Base-by-base conservation (phyloP, 2,329 filamentous ascomycete genomes). In the Fusarium sp. region DNA sequence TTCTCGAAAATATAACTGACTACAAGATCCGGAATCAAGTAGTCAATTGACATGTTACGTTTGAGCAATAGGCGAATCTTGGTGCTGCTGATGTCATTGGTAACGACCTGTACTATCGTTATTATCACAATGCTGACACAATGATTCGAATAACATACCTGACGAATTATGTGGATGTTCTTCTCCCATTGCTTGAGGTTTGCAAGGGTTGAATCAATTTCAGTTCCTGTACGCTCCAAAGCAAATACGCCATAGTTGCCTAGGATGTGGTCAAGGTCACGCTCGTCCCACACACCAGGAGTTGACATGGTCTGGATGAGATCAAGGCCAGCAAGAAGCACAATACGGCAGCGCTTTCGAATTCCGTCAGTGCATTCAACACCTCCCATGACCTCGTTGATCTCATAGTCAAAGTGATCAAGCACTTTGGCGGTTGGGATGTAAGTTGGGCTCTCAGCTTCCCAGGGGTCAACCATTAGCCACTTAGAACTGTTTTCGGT, bases 401-500 rank as follows among this genome's bases (percentile, higher is more conserved):
- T 93, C 81, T 98, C 94, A 79, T 95, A 85, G 74, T 97, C 91
- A 77, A 98, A 96, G 82, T 98, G 95, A 79, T 97, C 94, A 54
- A 98, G 86, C 44, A 97, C 95, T 76, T 92, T 89, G 42, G 95
- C 95, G 2, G 95, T 98, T 22, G 95, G 94, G 70, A 94, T 91
- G 80, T 97, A 98, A 12, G 74, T 93, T 88, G 78, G 91, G 89
- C 83, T 97, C 91, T 77, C 92, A 39, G 94, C 93, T 85, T 97
- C 95, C 92, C 93, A 97, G 0, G 93, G 91, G 80, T 97, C 94
- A 50, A 96, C 93, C 90, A 94, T 94, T 68, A 97, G 86, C 91
- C 80, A 82, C 58, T 93, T 95, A 76, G 90, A 90, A 56, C 93
- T 91, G 75, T 92, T 88, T 75, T 91, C 89, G 30, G 94, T 91